A percentile compares a stretch with the other conserved stretches of the same genome.
Conservation (phyloP, 345 rosid species). For the Limnanthes douglasii region DNA sequence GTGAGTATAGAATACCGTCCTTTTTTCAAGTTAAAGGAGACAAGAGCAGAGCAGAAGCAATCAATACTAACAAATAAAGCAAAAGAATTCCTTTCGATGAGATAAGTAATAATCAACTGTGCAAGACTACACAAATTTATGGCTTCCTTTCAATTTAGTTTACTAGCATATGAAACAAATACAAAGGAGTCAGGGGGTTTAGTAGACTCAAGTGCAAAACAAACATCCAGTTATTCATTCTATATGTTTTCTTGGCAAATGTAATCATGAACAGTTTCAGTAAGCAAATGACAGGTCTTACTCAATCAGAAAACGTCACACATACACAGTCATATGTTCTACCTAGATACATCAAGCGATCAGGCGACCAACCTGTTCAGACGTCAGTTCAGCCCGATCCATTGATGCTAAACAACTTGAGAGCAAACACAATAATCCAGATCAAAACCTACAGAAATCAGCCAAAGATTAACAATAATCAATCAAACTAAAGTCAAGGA, state of each 20-base stretch:
- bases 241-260: neutral
- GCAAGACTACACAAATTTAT: neutral
- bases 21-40: too few species aligned
- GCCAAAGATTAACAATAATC: too few species aligned
- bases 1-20: neutral
- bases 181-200: neutral
- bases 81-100: neutral
- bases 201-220: neutral
- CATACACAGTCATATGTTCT: neutral
- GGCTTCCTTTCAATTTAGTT: neutral
- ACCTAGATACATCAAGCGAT: neutral
- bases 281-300: neutral
- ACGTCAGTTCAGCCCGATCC: constrained; percentile 64
- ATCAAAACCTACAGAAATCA: too few species aligned
- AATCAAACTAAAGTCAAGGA: too few species aligned
- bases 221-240: neutral
- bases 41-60: neutral
- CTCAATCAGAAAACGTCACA: neutral
- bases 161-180: neutral
- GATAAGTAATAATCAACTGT: neutral
- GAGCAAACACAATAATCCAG: too few species aligned
- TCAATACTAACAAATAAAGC: too few species aligned
- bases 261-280: neutral
- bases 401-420: too few species aligned
- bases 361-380: constrained; percentile 52